These are phyloP conservation scores for Pilaira anomala DNA, from an alignment of 192 early-diverging fungal genomes.

Conservation along the genomic window DNA sequence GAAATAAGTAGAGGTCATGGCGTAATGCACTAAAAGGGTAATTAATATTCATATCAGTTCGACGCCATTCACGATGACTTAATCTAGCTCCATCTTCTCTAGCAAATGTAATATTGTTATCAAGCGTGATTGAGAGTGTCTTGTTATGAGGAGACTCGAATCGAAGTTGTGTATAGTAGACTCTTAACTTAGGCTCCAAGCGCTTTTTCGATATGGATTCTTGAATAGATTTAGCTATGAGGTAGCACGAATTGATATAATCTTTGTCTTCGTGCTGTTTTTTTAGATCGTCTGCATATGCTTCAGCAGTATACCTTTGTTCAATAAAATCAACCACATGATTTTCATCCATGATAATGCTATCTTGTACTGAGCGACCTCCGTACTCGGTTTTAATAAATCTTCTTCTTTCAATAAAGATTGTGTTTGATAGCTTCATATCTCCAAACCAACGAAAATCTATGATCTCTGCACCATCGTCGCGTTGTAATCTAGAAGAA, in stretches of 20 bases:
- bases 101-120: conserved; percentile 92
- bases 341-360: conserved; percentile 89
- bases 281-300: conserved; percentile 8
- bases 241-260: conserved; percentile 33
- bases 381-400: conserved; percentile 52
- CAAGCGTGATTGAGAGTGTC: conserved; percentile 86
- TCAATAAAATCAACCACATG: conserved; percentile 78
- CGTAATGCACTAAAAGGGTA: conserved; percentile 75
- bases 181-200: conserved; percentile 64
- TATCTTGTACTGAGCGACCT: conserved; percentile 85
- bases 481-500: conserved; percentile 78
- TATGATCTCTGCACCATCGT: conserved; percentile 85
- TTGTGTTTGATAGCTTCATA: conserved; percentile 23
- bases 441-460: conserved; percentile 87
- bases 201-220: conserved; percentile 52
- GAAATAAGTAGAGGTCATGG: conserved; percentile 72
- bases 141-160: conserved; percentile 95
- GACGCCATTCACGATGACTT: conserved; percentile 52
- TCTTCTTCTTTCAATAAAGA: conserved; percentile 29
- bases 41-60: conserved; percentile 66
- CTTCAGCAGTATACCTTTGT: conserved; percentile 57
- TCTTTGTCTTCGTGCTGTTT: neutral
- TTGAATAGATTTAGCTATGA: conserved; percentile 43
- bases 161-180: conserved; percentile 93
- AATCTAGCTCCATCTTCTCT: conserved; percentile 85